Evolutionary conservation across 257 asterid genomes (phyloP).

Genomic region (Gynochthodes officinalis): DNA sequence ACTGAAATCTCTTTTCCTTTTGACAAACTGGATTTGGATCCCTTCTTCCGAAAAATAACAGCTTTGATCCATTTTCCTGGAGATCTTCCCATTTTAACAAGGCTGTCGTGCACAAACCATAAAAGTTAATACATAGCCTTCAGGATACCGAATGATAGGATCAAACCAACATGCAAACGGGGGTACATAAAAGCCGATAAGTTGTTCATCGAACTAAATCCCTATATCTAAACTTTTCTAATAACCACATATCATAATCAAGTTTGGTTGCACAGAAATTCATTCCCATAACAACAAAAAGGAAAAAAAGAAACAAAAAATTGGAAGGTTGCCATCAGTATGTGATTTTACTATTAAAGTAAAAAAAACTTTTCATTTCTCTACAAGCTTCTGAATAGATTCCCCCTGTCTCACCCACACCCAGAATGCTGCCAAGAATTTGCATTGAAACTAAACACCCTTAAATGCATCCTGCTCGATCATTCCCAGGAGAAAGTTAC

Average conservation of each 20-base stretch:
- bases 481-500: neutral
- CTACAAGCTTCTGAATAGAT: neutral
- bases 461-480: neutral
- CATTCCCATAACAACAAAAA: neutral
- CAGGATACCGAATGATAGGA: neutral
- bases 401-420: neutral
- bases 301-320: neutral
- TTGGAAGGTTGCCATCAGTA: neutral
- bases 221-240: too few relatives aligned
- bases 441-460: neutral
- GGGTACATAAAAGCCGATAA: neutral
- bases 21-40: conserved; percentile 35
- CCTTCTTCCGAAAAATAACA: conserved; percentile 43
- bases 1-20: conserved; percentile 38
- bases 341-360: neutral
- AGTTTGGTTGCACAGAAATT: neutral
- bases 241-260: neutral
- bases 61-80: conserved; percentile 69
- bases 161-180: neutral
- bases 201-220: too few relatives aligned
- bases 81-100: conserved; percentile 54
- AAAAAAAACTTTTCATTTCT: neutral
- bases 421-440: neutral
- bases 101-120: conserved; percentile 1
- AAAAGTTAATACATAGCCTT: conserved; percentile 4